A percentile compares a stretch with the other conserved stretches of the same genome.
Conservation (phyloP, 176 grass and related monocot species). For the Eragrostis curvula region DNA sequence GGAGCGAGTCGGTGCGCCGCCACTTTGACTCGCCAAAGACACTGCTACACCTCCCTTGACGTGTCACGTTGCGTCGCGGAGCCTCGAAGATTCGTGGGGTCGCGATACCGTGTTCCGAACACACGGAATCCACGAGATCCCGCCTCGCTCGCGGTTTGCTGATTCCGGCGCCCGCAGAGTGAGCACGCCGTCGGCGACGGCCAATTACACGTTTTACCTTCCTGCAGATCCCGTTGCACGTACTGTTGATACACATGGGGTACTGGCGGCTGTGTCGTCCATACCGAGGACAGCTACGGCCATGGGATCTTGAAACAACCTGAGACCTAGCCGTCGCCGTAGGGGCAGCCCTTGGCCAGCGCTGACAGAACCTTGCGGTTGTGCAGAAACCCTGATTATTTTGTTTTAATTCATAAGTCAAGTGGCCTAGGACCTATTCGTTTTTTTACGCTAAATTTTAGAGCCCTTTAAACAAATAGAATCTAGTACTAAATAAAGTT, state of each 20-base stretch:
- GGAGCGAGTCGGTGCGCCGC: background rate
- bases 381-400: background rate
- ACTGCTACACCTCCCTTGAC: background rate
- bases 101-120: background rate
- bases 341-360: background rate
- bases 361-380: background rate
- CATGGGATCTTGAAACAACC: background rate
- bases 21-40: background rate
- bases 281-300: background rate
- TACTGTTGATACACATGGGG: background rate
- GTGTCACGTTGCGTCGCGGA: background rate
- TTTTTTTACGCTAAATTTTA: too few relatives aligned
- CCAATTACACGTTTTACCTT: background rate
- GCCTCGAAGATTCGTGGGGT: conserved; percentile 9
- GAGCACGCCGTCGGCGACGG: background rate
- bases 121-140: background rate
- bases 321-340: background rate
- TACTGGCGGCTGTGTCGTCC: background rate
- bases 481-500: too few relatives aligned
- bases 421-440: too few relatives aligned
- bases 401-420: too few relatives aligned
- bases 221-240: background rate
- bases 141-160: background rate
- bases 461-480: too few relatives aligned
- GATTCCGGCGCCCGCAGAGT: conserved; percentile 35